Percentiles rank a stretch among this genome's conserved stretches.
phyloP scores from a whole-genome alignment of 1,284 basidiomycete genomes.

The Pascua guehoae region DNA sequence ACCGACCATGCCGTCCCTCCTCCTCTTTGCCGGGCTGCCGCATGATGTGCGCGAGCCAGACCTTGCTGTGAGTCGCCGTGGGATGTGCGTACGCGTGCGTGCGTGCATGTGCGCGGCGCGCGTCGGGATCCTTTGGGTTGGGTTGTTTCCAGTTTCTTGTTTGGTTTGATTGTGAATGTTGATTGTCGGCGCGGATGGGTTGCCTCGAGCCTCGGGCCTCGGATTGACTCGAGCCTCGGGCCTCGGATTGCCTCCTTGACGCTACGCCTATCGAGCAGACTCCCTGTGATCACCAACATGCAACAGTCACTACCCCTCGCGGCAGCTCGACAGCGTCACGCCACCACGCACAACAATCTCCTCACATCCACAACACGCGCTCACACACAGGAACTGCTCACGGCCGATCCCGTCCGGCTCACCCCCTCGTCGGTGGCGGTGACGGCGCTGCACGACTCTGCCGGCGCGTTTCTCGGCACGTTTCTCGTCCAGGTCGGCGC shows the following conservation, averaged over 20 bases:
- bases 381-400: slow-evolving; percentile 31
- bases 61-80: slow-evolving; percentile 27
- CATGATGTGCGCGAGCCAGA: slow-evolving; percentile 37
- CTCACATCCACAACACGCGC: not conserved
- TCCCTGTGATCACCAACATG: too few species aligned
- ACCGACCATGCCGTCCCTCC: slow-evolving; percentile 16
- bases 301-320: too few species aligned
- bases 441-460: slow-evolving; percentile 23
- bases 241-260: too few species aligned
- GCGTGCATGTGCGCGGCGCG: too few species aligned
- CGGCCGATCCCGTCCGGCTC: slow-evolving; percentile 27
- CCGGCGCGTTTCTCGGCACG: slow-evolving; percentile 30
- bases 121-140: too few species aligned
- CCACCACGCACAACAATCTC: not conserved
- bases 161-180: not conserved
- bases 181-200: not conserved
- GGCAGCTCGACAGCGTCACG: not conserved
- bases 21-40: slow-evolving; percentile 41
- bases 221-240: too few species aligned
- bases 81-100: not conserved
- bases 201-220: not conserved
- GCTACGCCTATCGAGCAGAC: too few species aligned
- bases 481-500: slow-evolving; percentile 33
- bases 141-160: too few species aligned
- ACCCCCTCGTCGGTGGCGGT: slow-evolving; percentile 25